Evolutionary conservation across 2,329 filamentous ascomycete species (phyloP), one percentile per base, ranked within the genome.

Genomic region (Colletotrichum spinosum): DNA sequence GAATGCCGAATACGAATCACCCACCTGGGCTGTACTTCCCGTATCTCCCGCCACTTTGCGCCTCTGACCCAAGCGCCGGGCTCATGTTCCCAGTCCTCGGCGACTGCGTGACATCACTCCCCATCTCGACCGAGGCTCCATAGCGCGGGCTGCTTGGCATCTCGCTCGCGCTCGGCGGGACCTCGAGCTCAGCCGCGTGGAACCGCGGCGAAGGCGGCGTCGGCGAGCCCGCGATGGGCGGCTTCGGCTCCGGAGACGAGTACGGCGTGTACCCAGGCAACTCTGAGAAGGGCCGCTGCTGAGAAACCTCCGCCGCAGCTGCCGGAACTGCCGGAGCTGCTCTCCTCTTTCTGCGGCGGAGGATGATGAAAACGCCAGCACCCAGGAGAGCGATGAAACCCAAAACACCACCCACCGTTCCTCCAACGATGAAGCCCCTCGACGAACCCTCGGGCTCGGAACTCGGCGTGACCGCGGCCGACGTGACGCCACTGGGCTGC

Each of bases 111-210:
- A 38, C 42, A 8, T 64, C 55, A 11, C 60, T 63, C 11, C 41
- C 55, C 60, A 63, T 53, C 48, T 54, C 55, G 6, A 59, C 60
- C 5, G 55, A 63, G 10, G 55, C 60, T 3, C 55, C 60, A 10
- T 54, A 64, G n/a, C 55, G 39, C 33, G 54, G 60, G 35, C 60
- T 63, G 10, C 60, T 58, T 8, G 54, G 60, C 60, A 63, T 63
- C 54, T 63, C 54, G 41, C 60, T 63, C 48, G 55, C 60, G 15
- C 46, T 58, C 7, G 12, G 33, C 1, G 54, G 60, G 7, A 63
- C 60, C 35, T 63, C 60, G 7, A 63, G 54, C 41, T 63, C 60
- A 25, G 60, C 60, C 10, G 48, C 60, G 9, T 63, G 54, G 1
- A 12, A 8, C 6, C 11, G 44, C 10, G 55, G 60, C 0, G 38